Conservation (phyloP, 345 rosid genomes). For the Nasturtium officinale region DNA sequence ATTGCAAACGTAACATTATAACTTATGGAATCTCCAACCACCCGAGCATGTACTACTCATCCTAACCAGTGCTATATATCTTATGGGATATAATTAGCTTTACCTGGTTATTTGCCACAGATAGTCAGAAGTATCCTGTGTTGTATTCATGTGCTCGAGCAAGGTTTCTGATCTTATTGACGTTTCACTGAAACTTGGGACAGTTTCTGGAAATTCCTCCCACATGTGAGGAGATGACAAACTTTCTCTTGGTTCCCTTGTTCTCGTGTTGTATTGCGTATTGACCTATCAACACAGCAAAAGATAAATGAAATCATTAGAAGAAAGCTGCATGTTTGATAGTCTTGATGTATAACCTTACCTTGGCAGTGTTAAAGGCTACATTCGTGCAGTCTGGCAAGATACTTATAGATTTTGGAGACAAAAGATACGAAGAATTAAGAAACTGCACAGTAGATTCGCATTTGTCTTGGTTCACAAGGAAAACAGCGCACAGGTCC, state of each 20-base stretch:
- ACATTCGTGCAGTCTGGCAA: slow-evolving; percentile 74
- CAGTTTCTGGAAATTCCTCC: slow-evolving; percentile 59
- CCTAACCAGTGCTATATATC: background rate
- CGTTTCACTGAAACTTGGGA: slow-evolving; percentile 55
- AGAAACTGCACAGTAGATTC: slow-evolving; percentile 48
- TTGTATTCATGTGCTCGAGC: slow-evolving; percentile 68
- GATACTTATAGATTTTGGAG: slow-evolving; percentile 67
- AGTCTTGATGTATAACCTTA: slow-evolving; percentile 27
- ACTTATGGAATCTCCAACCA: slow-evolving; percentile 11
- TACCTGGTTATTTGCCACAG: slow-evolving; percentile 80
- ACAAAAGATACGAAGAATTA: slow-evolving; percentile 55
- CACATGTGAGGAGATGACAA: slow-evolving; percentile 50
- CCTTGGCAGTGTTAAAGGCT: slow-evolving; percentile 77
- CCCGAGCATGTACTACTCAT: slow-evolving; percentile 2
- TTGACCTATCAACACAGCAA: slow-evolving; percentile 52
- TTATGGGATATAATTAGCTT: background rate
- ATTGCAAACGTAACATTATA: slow-evolving; percentile 17
- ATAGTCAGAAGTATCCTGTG: slow-evolving; percentile 80
- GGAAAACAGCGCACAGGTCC: slow-evolving; percentile 67
- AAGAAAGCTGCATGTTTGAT: slow-evolving; percentile 20
- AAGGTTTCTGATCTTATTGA: slow-evolving; percentile 53
- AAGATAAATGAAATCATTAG: slow-evolving; percentile 9
- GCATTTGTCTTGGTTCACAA: slow-evolving; percentile 53
- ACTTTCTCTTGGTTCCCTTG: slow-evolving; percentile 44
- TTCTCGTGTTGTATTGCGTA: slow-evolving; percentile 54